A percentile compares a stretch with the other conserved stretches of the same genome.
phyloP scores from a whole-genome alignment of 192 early-diverging fungal genomes.

The Coemansia sp. region DNA sequence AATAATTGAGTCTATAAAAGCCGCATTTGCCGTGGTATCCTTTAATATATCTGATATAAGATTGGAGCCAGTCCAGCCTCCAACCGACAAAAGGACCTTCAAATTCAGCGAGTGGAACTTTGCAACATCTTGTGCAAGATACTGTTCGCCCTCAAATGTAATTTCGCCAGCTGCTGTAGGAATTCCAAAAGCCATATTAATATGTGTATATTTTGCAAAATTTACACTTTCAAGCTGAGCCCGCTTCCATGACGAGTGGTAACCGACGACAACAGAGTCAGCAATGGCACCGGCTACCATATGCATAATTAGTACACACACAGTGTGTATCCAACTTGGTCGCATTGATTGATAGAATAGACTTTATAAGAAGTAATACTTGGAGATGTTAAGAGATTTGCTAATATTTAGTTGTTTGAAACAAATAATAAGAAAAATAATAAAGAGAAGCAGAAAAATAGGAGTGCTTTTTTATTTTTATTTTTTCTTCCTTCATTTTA shows the following conservation, averaged over 20 bases:
- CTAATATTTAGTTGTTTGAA: too few species aligned
- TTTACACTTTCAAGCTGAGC: slow-evolving; percentile 9
- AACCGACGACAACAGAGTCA: too few species aligned
- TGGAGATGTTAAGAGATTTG: too few species aligned
- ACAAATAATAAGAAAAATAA: too few species aligned
- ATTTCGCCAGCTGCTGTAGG: slow-evolving; percentile 28
- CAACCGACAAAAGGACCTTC: slow-evolving; percentile 60
- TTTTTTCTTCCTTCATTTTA: too few species aligned
- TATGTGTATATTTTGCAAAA: slow-evolving; percentile 56
- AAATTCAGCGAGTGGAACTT: slow-evolving; percentile 46
- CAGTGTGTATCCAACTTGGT: too few species aligned
- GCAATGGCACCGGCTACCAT: too few species aligned
- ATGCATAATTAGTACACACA: too few species aligned
- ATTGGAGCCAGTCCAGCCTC: slow-evolving; percentile 61
- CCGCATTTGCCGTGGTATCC: slow-evolving; percentile 9
- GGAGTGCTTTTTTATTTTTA: too few species aligned
- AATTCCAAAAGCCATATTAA: slow-evolving; percentile 61
- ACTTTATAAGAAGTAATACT: too few species aligned
- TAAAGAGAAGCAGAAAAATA: too few species aligned
- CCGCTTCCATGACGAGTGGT: slow-evolving; percentile 21
- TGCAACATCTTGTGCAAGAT: slow-evolving; percentile 23
- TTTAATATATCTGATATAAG: slow-evolving; percentile 31
- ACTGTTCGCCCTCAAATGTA: slow-evolving; percentile 6
- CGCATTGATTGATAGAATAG: too few species aligned
- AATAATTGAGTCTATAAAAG: slow-evolving; percentile 48